Evolutionary conservation across 2,329 filamentous ascomycete genomes (phyloP).

Genomic region (Elsinoe perseae): DNA sequence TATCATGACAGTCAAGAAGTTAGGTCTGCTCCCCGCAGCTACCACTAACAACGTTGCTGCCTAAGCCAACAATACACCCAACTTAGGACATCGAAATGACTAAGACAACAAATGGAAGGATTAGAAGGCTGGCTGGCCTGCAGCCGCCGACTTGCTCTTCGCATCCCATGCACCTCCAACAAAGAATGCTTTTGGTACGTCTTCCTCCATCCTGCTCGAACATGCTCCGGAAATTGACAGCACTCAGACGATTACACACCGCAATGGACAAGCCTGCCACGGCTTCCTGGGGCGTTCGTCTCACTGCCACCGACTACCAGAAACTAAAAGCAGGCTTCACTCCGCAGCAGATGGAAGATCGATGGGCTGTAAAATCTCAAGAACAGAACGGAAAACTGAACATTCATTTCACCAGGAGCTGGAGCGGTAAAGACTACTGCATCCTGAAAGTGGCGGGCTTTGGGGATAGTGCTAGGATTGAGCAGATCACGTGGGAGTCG

Average conservation of each 20-base stretch:
- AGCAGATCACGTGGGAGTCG: slow-evolving; percentile 12
- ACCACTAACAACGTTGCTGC: too few relatives aligned
- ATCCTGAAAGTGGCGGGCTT: background rate
- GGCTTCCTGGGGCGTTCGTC: slow-evolving; percentile 6
- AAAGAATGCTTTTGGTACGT: too few relatives aligned
- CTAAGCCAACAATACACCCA: too few relatives aligned
- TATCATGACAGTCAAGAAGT: too few relatives aligned
- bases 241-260: background rate
- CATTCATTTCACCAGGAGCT: slow-evolving; percentile 10
- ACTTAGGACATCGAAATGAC: too few relatives aligned
- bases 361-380: background rate
- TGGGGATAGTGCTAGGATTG: slow-evolving; percentile 5
- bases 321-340: slow-evolving; percentile 14
- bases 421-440: background rate
- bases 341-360: slow-evolving; percentile 12
- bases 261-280: slow-evolving; percentile 11
- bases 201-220: too few relatives aligned
- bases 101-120: too few relatives aligned
- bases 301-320: slow-evolving; percentile 12
- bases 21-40: too few relatives aligned
- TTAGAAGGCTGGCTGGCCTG: too few relatives aligned
- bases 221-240: background rate
- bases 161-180: too few relatives aligned
- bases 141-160: too few relatives aligned
- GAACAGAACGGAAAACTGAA: background rate